Base-by-base conservation (phyloP, 1,284 basidiomycete genomes). In the Rhodotorula sp. region DNA sequence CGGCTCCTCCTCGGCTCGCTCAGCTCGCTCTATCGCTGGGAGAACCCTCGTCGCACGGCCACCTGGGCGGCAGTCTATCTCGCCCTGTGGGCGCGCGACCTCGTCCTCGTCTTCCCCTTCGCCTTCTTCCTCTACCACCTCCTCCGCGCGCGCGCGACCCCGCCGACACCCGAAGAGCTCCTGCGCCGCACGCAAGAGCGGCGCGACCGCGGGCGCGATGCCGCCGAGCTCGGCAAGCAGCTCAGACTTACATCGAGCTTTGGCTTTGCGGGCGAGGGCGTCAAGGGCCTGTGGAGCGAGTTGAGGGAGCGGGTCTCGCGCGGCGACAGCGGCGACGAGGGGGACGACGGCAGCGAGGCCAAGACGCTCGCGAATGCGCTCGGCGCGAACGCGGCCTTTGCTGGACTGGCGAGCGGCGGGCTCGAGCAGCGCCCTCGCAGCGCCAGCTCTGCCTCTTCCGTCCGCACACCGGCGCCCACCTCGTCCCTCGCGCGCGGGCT, bases 1-100 rank as follows among this genome's bases (percentile, higher is more conserved):
- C 57, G 46, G 23, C n/a, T 67, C 41, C 45, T 74, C 16, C 34
- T 68, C 25, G 45, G 27, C 21, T 55, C 71, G 8, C 42, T 75
- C 5, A 53, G 61, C 9, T 12, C 41, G 1, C 52, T 75, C 9
- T 75, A 67, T 58, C 61, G 68, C 7, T 75, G 74, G 74, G 46
- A 74, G 13, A 52, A 61, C 14, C 69, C 69, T 1, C n/a, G 34
- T 1, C 45, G 49, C 1, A 67, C 56, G 19, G 44, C 9, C 1
- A 17, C 14, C 21, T 59, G 16, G 42, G 1, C 27, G 9, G 13
- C 52, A 23, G 66, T 46, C 7, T 75, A 74, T 62, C 42, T 61
- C 9, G 13, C 50, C 27, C 65, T 74, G 3, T 71, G 67, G 64
- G 19, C 27, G 34, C 57, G 42, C 27, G 61, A 75, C 56, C 64